Percentiles rank a stretch among this genome's conserved stretches.
phyloP scores from a whole-genome alignment of 352 stramenopile genomes.

The Phytopythium mirpurense region DNA sequence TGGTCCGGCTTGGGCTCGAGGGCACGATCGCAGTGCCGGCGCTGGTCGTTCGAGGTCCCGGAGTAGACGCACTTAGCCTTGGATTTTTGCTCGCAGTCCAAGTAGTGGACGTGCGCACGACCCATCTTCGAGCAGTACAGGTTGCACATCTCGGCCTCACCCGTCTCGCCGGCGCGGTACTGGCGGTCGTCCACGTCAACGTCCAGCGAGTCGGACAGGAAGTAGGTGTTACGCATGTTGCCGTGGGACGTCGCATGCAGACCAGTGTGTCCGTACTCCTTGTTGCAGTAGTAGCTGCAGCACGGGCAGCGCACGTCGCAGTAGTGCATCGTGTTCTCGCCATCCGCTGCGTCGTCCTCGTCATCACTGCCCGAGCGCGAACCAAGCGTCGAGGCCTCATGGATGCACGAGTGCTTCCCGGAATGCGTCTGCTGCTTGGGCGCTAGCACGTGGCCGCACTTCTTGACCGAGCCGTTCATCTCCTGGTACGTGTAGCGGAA shows the following conservation, averaged over 20 bases:
- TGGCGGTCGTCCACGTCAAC: slow-evolving; percentile 73
- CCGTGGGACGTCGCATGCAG: slow-evolving; percentile 62
- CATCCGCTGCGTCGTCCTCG: slow-evolving; percentile 7
- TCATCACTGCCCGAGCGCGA: too few species aligned
- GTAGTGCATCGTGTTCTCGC: slow-evolving; percentile 39
- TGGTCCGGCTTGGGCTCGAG: slow-evolving; percentile 49
- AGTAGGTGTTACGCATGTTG: slow-evolving; percentile 81
- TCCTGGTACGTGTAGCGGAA: slow-evolving; percentile 78
- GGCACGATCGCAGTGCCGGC: slow-evolving; percentile 53
- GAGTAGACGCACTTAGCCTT: slow-evolving; percentile 42
- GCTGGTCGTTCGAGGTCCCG: slow-evolving; percentile 39
- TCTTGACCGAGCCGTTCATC: slow-evolving; percentile 75
- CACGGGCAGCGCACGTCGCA: slow-evolving; percentile 64
- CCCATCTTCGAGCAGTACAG: slow-evolving; percentile 80
- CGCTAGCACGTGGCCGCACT: slow-evolving; percentile 35
- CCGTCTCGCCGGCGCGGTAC: slow-evolving; percentile 57
- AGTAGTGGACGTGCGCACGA: slow-evolving; percentile 67
- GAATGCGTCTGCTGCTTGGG: slow-evolving; percentile 40
- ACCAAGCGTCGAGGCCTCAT: too few species aligned
- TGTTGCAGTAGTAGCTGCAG: slow-evolving; percentile 77
- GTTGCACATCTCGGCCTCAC: slow-evolving; percentile 78
- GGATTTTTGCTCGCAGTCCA: slow-evolving; percentile 47
- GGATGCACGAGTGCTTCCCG: slow-evolving; percentile 42
- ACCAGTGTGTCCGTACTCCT: slow-evolving; percentile 43
- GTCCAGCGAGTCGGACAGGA: slow-evolving; percentile 41